Percentiles rank a stretch among this genome's conserved stretches.
These are phyloP conservation scores for Betula pendula DNA, from an alignment of 306 rosid species.

Conservation along the genomic window DNA sequence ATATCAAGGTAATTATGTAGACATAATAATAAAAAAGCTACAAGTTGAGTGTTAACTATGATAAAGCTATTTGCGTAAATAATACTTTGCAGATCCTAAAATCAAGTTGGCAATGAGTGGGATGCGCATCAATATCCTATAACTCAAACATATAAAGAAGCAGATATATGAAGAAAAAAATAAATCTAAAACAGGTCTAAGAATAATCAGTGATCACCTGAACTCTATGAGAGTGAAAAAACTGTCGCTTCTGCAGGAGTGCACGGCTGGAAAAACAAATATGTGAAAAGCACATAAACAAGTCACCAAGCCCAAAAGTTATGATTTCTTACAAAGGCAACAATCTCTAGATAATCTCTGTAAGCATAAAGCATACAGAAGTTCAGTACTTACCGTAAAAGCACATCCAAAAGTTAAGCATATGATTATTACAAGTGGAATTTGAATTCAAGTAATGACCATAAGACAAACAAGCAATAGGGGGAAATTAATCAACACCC, in stretches of 20 bases:
- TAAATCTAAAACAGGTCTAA: conserved; percentile 20
- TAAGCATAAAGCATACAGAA: neutral
- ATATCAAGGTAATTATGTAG: neutral
- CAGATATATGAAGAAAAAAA: conserved; percentile 11
- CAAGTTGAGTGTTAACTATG: neutral
- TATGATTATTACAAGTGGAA: neutral
- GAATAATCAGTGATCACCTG: conserved; percentile 62
- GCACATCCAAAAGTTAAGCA: neutral
- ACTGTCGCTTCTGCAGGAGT: conserved; percentile 93
- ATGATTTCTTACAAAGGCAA: neutral
- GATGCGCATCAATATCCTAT: neutral
- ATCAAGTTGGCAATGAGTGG: neutral
- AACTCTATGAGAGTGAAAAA: conserved; percentile 98
- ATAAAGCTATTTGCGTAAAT: neutral
- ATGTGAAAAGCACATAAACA: conserved; percentile 23
- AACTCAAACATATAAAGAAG: conserved; percentile 12
- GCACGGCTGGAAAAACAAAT: conserved; percentile 60
- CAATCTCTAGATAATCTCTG: neutral
- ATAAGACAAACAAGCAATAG: neutral
- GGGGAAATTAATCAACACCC: neutral
- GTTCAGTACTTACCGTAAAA: neutral
- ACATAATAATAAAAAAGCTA: neutral
- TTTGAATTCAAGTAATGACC: neutral
- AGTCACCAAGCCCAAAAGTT: conserved; percentile 23
- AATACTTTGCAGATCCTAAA: neutral